phyloP scores from a whole-genome alignment of 306 rosid genomes.

The Hippophae gyantsensis region DNA sequence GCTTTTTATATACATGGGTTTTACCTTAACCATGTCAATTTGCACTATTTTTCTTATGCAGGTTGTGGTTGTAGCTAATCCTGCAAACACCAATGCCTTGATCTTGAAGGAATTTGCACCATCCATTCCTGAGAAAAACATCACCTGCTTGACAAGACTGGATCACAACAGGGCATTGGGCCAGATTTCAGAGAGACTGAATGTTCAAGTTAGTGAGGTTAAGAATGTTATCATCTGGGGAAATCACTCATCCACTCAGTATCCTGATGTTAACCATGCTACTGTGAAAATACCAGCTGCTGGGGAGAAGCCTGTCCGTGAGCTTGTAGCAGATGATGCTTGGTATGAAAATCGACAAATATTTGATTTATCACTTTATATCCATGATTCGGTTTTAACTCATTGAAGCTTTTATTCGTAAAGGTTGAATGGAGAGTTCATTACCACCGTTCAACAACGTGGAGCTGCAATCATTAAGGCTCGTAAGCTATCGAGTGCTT shows the following conservation, averaged over 20 bases:
- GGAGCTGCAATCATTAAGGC: constrained; percentile 99
- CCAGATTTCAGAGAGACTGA: constrained; percentile 85
- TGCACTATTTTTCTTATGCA: constrained; percentile 28
- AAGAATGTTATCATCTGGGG: constrained; percentile 97
- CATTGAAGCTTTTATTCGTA: constrained; percentile 1
- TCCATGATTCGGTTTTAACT: neutral
- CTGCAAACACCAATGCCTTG: constrained; percentile 96
- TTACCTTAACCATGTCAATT: too few relatives aligned
- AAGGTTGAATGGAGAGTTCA: constrained; percentile 93
- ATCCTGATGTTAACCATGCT: constrained; percentile 96
- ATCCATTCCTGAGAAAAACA: constrained; percentile 84
- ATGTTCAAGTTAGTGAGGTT: constrained; percentile 72
- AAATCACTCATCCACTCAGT: constrained; percentile 92
- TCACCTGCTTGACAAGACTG: constrained; percentile 78
- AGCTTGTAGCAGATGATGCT: constrained; percentile 72
- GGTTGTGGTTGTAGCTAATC: constrained; percentile 98
- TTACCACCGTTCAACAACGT: constrained; percentile 92
- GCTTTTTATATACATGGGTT: too few relatives aligned
- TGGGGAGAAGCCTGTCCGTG: constrained; percentile 70
- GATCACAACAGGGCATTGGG: constrained; percentile 98
- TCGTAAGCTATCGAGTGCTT: constrained; percentile 84
- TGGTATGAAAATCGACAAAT: constrained; percentile 37
- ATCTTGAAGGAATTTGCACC: constrained; percentile 97
- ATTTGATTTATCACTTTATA: neutral
- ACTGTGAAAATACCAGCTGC: constrained; percentile 60